Base-by-base conservation (phyloP, 768 basidiomycete genomes). In the Melanogaster broomeanus region DNA sequence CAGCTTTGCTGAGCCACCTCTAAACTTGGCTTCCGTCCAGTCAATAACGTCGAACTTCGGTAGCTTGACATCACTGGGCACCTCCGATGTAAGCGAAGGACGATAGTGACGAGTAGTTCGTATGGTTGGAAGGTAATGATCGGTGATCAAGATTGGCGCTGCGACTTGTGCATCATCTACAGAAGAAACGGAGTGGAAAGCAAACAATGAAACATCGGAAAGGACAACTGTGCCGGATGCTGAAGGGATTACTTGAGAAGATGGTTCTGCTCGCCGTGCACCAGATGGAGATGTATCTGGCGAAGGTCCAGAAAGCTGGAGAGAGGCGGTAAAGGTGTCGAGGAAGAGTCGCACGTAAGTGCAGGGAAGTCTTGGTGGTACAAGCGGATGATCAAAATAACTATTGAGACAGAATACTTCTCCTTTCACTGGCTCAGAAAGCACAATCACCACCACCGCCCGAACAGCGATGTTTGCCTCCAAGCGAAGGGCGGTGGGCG, bases 121-220 rank as follows among this genome's bases (percentile, higher is more conserved):
- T 53, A 89, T 87, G 6, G 68, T 68, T 13, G 74, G 63, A 16
- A 95, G 79, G 55, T 81, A 68, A n/a, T 76, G 77, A 61, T 95
- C 93, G 10, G 83, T 84, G 42, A 93, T 79, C 16, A 96, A 61
- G 39, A 96, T 69, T 12, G 93, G 93, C 13, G 78, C 76, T 22
- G 84, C 80, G 42, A 58, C 27, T 43, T 63, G 68, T 24, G 39
- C n/a, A 47, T 57, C 62, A 7, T 61, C 56, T 27, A 21, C 24
- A 16, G 61, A 54, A 15, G 59, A 55, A 28, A 57, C 43, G 8
- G 61, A 43, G 28, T 69, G 69, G 59, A 87, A 80, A 11, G 74
- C 73, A 56, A 88, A 85, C 10, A 81, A 60, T 15, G 86, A 85
- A 2, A 88, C 11, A 41, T 89, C 87, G 10, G 67, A 60, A 39